Evolutionary conservation across 305 asterid genomes (phyloP).

Genomic region (Solanum hybrid): DNA sequence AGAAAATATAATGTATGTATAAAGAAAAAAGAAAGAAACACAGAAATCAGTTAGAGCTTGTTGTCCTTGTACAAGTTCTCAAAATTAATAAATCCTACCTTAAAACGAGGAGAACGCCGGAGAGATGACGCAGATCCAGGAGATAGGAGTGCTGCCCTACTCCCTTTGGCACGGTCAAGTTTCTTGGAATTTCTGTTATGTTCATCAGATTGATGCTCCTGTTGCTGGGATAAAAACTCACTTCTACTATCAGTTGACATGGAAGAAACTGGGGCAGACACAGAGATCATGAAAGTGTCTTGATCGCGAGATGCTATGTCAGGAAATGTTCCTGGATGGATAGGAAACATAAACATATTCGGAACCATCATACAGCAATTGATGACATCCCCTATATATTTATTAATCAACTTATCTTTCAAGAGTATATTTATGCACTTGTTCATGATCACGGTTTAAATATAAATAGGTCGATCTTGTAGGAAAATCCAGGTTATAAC

Average conservation of each 20-base stretch:
- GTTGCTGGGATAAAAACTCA: slow-evolving; percentile 34
- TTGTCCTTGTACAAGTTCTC: neutral
- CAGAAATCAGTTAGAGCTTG: neutral
- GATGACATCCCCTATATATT: neutral
- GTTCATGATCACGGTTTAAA: neutral
- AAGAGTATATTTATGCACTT: neutral
- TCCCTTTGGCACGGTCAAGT: slow-evolving; percentile 26
- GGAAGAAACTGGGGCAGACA: slow-evolving; percentile 58
- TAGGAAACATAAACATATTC: slow-evolving; percentile 7
- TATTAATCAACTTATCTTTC: neutral
- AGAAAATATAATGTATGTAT: neutral
- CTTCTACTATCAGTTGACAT: slow-evolving; percentile 47
- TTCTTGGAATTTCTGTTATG: slow-evolving; percentile 32
- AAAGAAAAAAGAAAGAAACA: neutral
- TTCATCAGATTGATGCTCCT: slow-evolving; percentile 31
- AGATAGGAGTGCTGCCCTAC: slow-evolving; percentile 24
- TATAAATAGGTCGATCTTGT: neutral
- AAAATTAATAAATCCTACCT: slow-evolving; percentile 32
- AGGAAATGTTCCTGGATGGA: slow-evolving; percentile 32
- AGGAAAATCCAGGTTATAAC: neutral
- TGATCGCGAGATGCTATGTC: slow-evolving; percentile 30
- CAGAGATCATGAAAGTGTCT: slow-evolving; percentile 30
- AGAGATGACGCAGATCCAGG: slow-evolving; percentile 53
- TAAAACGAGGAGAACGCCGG: slow-evolving; percentile 65
- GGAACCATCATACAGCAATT: slow-evolving; percentile 11